phyloP scores from a whole-genome alignment of 2,329 filamentous ascomycete species.

The Myotisia sp. region DNA sequence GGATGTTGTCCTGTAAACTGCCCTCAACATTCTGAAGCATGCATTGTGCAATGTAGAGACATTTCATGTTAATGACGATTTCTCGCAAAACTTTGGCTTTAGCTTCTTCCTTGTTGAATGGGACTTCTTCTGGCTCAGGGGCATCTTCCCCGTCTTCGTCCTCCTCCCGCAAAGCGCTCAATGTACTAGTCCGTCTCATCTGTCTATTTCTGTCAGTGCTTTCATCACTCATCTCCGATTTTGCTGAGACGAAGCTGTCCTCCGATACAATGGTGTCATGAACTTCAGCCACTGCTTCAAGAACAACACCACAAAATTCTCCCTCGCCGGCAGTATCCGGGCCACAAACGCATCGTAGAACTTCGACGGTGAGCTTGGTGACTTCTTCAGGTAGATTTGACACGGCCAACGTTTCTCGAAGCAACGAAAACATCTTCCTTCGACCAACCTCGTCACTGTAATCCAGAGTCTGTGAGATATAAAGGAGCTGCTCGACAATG shows the following conservation, averaged over 20 bases:
- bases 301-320: slow-evolving; percentile 43
- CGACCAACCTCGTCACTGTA: slow-evolving; percentile 96
- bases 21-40: slow-evolving; percentile 90
- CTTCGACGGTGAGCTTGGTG: slow-evolving; percentile 74
- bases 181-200: slow-evolving; percentile 25
- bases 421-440: slow-evolving; percentile 84
- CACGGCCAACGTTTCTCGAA: slow-evolving; percentile 72
- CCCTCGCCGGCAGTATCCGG: slow-evolving; percentile 35
- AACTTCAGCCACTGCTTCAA: slow-evolving; percentile 91
- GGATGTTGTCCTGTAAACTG: slow-evolving; percentile 73
- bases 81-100: slow-evolving; percentile 62
- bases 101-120: slow-evolving; percentile 40
- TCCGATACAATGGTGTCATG: slow-evolving; percentile 74
- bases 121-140: slow-evolving; percentile 32
- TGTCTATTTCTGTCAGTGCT: slow-evolving; percentile 33
- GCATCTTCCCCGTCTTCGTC: slow-evolving; percentile 50
- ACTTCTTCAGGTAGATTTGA: slow-evolving; percentile 83
- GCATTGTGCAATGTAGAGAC: slow-evolving; percentile 90
- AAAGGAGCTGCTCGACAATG: slow-evolving; percentile 83
- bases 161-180: slow-evolving; percentile 27
- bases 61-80: slow-evolving; percentile 97
- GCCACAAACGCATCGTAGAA: slow-evolving; percentile 69
- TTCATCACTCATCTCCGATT: slow-evolving; percentile 63
- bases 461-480: slow-evolving; percentile 82
- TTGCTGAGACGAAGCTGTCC: slow-evolving; percentile 87